Conservation (phyloP, 2,329 filamentous ascomycete species). For the Paraconiothyrium sp. region DNA sequence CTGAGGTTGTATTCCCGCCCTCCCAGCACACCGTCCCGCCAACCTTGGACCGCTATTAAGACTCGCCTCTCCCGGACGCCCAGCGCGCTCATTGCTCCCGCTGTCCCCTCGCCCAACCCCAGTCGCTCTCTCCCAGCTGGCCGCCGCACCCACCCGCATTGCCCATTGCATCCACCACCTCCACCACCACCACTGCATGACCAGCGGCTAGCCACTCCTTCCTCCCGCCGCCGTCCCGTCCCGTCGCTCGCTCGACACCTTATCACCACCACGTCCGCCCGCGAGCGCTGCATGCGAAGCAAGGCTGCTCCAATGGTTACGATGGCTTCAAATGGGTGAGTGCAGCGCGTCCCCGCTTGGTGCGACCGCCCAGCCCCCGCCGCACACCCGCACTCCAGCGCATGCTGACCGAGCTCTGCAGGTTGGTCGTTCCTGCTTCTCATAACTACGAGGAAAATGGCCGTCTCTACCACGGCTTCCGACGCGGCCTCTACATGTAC, state of each 20-base stretch:
- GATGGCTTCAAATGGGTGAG: slow-evolving; percentile 57
- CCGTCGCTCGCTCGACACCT: slow-evolving; percentile 7
- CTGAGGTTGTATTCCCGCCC: slow-evolving; percentile 24
- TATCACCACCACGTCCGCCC: slow-evolving; percentile 28
- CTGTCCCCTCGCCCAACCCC: slow-evolving; percentile 2
- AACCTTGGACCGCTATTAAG: slow-evolving; percentile 31
- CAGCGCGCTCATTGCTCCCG: slow-evolving; percentile 16
- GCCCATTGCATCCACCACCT: neutral
- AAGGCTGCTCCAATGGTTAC: slow-evolving; percentile 52
- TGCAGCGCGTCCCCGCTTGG: slow-evolving; percentile 43
- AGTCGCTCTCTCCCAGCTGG: neutral
- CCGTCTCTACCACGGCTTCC: slow-evolving; percentile 74
- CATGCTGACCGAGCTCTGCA: slow-evolving; percentile 27
- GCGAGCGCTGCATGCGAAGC: slow-evolving; percentile 32
- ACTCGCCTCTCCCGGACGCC: slow-evolving; percentile 22
- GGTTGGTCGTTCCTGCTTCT: slow-evolving; percentile 52
- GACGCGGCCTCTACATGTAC: slow-evolving; percentile 75
- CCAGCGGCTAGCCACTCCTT: slow-evolving; percentile 24
- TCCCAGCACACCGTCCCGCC: slow-evolving; percentile 29
- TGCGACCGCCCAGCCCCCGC: slow-evolving; percentile 27
- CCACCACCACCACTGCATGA: slow-evolving; percentile 23
- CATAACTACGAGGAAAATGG: slow-evolving; percentile 70
- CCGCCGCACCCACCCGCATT: slow-evolving; percentile 8
- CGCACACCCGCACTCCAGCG: slow-evolving; percentile 18
- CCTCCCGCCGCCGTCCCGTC: slow-evolving; percentile 15